Evolutionary conservation across 148 eudicot species (phyloP).

Genomic region (Dianthus caryophyllus): DNA sequence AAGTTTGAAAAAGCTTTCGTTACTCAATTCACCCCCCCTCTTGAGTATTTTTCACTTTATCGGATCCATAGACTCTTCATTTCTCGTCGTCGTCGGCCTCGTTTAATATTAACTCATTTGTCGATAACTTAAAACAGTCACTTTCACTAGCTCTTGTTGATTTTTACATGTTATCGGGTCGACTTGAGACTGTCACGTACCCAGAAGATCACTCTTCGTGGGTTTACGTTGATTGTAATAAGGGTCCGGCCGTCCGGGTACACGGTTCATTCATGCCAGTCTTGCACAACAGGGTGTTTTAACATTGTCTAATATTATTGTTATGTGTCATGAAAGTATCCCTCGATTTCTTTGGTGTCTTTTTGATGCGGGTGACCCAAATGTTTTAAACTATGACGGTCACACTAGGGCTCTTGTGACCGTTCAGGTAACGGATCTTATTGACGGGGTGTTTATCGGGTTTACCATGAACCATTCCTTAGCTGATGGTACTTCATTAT

Average conservation of each 20-base stretch:
- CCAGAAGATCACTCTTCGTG: not conserved
- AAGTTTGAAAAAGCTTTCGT: too few relatives aligned
- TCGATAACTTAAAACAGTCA: not conserved
- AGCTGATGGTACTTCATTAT: slow-evolving; percentile 28
- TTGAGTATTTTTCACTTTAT: too few relatives aligned
- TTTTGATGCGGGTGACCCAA: slow-evolving; percentile 14
- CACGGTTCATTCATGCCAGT: not conserved
- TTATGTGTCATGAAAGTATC: not conserved
- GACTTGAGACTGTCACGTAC: not conserved
- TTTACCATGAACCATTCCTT: slow-evolving; percentile 22
- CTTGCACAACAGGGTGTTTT: not conserved
- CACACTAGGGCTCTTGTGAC: slow-evolving; percentile 20
- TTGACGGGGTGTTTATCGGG: slow-evolving; percentile 16
- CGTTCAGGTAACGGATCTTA: slow-evolving; percentile 24
- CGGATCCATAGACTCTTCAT: too few relatives aligned
- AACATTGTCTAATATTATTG: not conserved
- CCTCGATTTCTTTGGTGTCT: slow-evolving; percentile 1
- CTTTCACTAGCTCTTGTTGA: slow-evolving; percentile 8
- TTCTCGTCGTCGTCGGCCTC: too few relatives aligned
- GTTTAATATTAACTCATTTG: not conserved
- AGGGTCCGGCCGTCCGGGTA: slow-evolving; percentile 19
- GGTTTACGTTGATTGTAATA: slow-evolving; percentile 4
- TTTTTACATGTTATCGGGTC: slow-evolving; percentile 16
- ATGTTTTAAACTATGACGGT: slow-evolving; percentile 27
- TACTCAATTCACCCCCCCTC: too few relatives aligned